Evolutionary conservation across 176 grass and related monocot genomes (phyloP).

Genomic region (Oryza glaberrima): DNA sequence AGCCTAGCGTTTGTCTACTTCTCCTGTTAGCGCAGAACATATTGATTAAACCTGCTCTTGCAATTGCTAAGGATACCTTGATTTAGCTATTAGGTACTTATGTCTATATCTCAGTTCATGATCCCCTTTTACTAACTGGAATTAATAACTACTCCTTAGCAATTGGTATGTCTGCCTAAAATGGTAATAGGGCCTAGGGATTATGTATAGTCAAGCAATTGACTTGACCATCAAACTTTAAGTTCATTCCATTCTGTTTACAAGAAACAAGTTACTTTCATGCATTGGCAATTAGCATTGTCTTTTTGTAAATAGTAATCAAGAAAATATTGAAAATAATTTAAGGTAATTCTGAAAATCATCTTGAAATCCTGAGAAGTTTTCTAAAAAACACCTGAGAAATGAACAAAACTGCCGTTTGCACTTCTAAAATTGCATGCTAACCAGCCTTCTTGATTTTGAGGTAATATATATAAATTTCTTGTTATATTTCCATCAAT

Average conservation of each 20-base stretch:
- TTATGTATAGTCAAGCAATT: neutral
- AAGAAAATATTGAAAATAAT: neutral
- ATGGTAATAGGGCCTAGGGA: neutral
- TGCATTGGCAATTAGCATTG: neutral
- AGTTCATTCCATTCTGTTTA: neutral
- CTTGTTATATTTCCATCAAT: neutral
- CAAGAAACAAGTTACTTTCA: neutral
- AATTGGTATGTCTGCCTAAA: neutral
- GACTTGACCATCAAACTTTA: neutral
- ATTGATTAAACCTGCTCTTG: neutral
- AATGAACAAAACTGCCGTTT: neutral
- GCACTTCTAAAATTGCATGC: neutral
- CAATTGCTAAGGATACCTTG: neutral
- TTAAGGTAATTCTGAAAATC: neutral
- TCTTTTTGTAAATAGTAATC: neutral
- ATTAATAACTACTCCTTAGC: neutral
- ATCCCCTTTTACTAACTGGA: neutral
- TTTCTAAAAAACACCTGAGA: neutral
- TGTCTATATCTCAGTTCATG: neutral
- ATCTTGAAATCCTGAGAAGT: neutral
- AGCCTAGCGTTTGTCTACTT: neutral
- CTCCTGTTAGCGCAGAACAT: neutral
- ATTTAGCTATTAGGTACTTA: neutral
- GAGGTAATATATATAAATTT: neutral
- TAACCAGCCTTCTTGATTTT: conserved; percentile 5